Percentiles rank a stretch among this genome's conserved stretches.
phyloP scores from a whole-genome alignment of 202 grass and related monocot species.

The Cymbopogon flexuosus region DNA sequence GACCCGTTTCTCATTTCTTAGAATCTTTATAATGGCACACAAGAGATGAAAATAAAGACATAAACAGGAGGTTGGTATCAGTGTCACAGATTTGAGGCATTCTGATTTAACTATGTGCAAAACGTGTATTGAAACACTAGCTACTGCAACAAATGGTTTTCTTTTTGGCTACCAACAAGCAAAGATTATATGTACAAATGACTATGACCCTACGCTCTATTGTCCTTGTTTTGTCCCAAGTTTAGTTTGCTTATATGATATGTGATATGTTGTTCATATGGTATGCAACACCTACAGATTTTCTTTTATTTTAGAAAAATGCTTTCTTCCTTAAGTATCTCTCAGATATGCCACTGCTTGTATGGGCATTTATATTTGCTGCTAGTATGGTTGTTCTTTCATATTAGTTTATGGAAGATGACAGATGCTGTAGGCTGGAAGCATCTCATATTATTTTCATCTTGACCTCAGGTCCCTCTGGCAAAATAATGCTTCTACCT shows the following conservation, averaged over 20 bases:
- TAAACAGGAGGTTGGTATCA: background rate
- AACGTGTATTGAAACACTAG: background rate
- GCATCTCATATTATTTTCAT: slow-evolving; percentile 2
- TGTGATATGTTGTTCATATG: background rate
- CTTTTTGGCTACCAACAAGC: background rate
- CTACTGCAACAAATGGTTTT: background rate
- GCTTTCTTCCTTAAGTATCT: slow-evolving; percentile 2
- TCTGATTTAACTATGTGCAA: background rate
- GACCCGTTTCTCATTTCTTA: slow-evolving; percentile 8
- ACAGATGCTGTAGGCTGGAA: slow-evolving; percentile 7
- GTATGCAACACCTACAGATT: background rate
- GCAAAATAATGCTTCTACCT: slow-evolving; percentile 96
- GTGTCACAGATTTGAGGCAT: background rate
- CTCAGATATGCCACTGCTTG: background rate
- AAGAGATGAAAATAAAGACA: background rate
- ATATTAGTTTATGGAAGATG: background rate
- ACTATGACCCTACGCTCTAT: background rate
- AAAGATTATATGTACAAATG: background rate
- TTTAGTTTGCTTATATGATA: background rate
- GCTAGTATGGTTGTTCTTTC: background rate
- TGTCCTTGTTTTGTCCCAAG: background rate
- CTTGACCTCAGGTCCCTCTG: slow-evolving; percentile 72
- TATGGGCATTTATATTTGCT: background rate
- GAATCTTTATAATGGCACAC: background rate
- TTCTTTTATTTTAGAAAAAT: background rate